Evolutionary conservation across 2,329 filamentous ascomycete genomes (phyloP).

Genomic region (Talaromyces pinophilus): DNA sequence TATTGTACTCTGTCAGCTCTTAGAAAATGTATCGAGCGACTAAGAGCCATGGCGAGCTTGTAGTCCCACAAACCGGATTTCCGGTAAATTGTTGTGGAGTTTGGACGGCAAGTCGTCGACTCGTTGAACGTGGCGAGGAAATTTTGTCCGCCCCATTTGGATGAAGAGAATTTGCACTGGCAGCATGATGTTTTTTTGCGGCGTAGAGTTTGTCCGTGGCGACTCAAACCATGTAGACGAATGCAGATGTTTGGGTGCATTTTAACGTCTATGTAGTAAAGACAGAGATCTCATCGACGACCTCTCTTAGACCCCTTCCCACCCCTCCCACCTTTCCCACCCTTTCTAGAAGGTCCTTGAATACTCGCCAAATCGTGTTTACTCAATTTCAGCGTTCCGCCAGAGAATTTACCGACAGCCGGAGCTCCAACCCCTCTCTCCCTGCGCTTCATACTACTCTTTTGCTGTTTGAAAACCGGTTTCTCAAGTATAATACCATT

Average conservation of each 20-base stretch:
- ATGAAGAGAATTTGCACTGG: neutral
- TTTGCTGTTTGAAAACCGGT: slow-evolving; percentile 37
- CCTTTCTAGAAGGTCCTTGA: slow-evolving; percentile 52
- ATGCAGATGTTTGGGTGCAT: neutral
- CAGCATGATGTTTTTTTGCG: neutral
- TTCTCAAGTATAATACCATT: slow-evolving; percentile 86
- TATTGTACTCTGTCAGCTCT: neutral
- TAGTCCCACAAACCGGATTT: slow-evolving; percentile 2
- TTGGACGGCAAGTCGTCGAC: neutral
- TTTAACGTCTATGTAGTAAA: neutral
- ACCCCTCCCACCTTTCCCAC: slow-evolving; percentile 30
- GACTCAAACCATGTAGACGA: neutral
- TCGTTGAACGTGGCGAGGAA: neutral
- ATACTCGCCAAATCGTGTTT: slow-evolving; percentile 74
- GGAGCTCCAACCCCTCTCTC: slow-evolving; percentile 71
- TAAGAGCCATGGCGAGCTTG: neutral
- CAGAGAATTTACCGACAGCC: slow-evolving; percentile 75
- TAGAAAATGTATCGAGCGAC: neutral
- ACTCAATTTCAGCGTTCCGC: slow-evolving; percentile 77
- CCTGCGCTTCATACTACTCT: slow-evolving; percentile 48
- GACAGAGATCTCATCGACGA: slow-evolving; percentile 28
- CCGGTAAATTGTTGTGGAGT: slow-evolving; percentile 4
- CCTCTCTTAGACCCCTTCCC: slow-evolving; percentile 35
- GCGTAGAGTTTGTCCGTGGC: neutral
- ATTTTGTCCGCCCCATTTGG: neutral